Base-by-base conservation (phyloP, 1,284 basidiomycete genomes). In the Rhodotorula sp. region DNA sequence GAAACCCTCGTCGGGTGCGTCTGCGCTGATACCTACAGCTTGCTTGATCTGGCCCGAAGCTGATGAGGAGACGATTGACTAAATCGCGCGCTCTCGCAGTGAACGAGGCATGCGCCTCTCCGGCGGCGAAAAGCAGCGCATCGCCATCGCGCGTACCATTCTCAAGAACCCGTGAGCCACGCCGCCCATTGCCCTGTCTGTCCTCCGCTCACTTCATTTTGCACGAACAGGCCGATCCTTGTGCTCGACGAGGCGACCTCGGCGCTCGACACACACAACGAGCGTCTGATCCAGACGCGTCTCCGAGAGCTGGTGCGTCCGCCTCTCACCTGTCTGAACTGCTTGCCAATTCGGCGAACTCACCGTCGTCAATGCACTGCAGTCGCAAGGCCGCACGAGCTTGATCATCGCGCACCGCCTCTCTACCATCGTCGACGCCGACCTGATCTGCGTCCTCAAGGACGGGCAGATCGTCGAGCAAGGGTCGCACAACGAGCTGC, bases 81-180 rank as follows among this genome's bases (percentile, higher is more conserved):
- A 34, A 34, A 34, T 34, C 21, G 13, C 12, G 4, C 2, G 19
- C 9, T 41, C 10, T 34, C 14, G 17, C 34, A 48, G 58, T 10
- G 92, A 94, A 82, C 87, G 92, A 45, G 92, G 92, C 46, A 88
- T 93, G 21, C 84, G 91, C 59, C 82, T 95, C 60, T 79, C 77
- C 9, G 83, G 83, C 1, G 80, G 80, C 3, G 80, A 80, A 72
- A 78, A 78, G 68, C 75, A 79, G 65, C 61, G 79, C 7, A 90
- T 93, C 17, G 90, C 93, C 17, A 89, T 97, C 77, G 92, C 93
- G 0, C 85, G 92, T 62, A 93, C 92, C 4, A 84, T 96, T 61
- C 82, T 92, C 67, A 95, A 95, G 82, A 90, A 90, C 79, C 91
- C 93, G 66, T 64, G 7, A 41, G 55, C 44, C 19, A 7, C 23